Evolutionary conservation across 306 rosid species (phyloP), one percentile per base, ranked within the genome.

Genomic region (Aeschynomene evenia): DNA sequence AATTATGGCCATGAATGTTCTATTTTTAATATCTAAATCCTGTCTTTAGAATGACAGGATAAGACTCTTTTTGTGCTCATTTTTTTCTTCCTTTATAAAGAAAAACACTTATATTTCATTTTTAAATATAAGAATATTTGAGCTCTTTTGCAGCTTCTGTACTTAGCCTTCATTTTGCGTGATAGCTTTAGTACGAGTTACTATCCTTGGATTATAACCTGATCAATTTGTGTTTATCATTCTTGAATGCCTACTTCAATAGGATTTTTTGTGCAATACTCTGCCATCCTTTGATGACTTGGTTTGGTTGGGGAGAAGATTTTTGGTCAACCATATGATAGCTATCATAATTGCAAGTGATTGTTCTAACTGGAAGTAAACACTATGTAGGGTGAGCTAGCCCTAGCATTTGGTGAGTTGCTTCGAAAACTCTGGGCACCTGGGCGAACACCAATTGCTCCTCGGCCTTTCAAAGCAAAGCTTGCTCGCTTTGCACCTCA

Each of bases 401-500:
- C 98, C 67, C 77, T 94, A 71, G 98, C 98, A 57, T 94, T 94
- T 74, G 98, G 98, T 20, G 98, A 94, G 65, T 81, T 94, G 76
- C 92, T 94, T 68, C 89, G 97, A 63, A 94, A 87, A 82, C 88
- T 94, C 57, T 94, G 98, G 98, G 97, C 97, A 63, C 98, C 98
- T 72, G 97, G 97, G 52, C 77, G 97, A 63, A 84, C 87, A 22
- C 95, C 98, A 14, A 82, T 94, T 60, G 94, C 98, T 73, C 98
- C 98, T 71, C 89, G 97, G 48, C 90, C 97, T 67, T 94, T 94
- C 71, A 94, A 90, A 81, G 56, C 90, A 31, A 94, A 88, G 79
- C 98, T 94, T 76, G 97, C 93, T 73, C 98, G 98, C 57, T 94
- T 94, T 90, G 98, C 98, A 46, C 98, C 98, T 58, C 98, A 94